Conservation (phyloP, 345 rosid species). For the rapeseed (Brassica napus) region Da-Ae NC_063441.1:19064501-19065000, state of each 20-base stretch:
- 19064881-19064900: constrained; percentile 41
- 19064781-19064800: background rate
- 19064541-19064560: no score
- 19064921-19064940: constrained; percentile 56
- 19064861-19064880: constrained; percentile 54
- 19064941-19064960: background rate
- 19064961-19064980: background rate
- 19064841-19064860: constrained; percentile 58
- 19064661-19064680: no score
- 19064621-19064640: no score
- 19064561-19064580: no score
- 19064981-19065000: background rate
- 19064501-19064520: no score
- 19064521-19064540: no score
- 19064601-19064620: no score
- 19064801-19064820: constrained; percentile 5
- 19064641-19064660: no score
- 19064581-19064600: no score
- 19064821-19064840: background rate
- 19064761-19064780: constrained; percentile 7
- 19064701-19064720: background rate
- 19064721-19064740: constrained; percentile 22
- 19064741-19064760: constrained; percentile 1
- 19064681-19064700: no score
- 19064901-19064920: constrained; percentile 48